Evolutionary conservation across 164 flowering plant genomes (phyloP), one percentile per base, ranked within the genome.

Genomic region (Liquidambar formosana): DNA sequence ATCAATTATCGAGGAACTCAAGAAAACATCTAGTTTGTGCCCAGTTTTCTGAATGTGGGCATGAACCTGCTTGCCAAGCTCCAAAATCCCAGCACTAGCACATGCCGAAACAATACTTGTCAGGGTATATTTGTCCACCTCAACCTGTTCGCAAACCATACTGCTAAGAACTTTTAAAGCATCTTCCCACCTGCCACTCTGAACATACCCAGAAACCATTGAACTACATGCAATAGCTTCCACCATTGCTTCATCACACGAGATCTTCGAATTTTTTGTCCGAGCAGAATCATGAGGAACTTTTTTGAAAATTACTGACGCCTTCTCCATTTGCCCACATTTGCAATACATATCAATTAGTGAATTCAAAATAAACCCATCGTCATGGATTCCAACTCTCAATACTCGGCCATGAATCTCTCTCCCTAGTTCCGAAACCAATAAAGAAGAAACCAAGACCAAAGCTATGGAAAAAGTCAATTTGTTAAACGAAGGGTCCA

Each of bases 71-170:
- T 60, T 75, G 9, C 90, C 97, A 65, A 83, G 81, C 61, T 75
- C 84, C 71, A 86, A 65, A 44, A 71, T 66, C 59, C 88, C 88
- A 54, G 73, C 54, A 77, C 61, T 75, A 22, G 92, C 82, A 75
- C 90, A 85, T 19, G 89, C 88, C 18, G 86, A 79, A 57, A 83
- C 48, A 68, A 86, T 63, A 72, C 86, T 89, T 21, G 97, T 82
- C 33, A 89, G 69, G 28, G 84, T 85, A 56, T 75, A 84, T 52
- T 49, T 61, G 60, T 85, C 83, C 64, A 82, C 75, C 23, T 71
- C 61, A 67, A 78, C 19, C 12, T 75, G 76, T 63, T 77, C 75
- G 43, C 53, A 57, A 64, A 85, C 62, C 90, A 89, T 86, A 62
- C 71, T 68, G 46, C 62, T 38, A 59, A 89, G 88, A 10, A 70